Conservation (phyloP, 441 rosid genomes). For the Daphne laureola region DNA sequence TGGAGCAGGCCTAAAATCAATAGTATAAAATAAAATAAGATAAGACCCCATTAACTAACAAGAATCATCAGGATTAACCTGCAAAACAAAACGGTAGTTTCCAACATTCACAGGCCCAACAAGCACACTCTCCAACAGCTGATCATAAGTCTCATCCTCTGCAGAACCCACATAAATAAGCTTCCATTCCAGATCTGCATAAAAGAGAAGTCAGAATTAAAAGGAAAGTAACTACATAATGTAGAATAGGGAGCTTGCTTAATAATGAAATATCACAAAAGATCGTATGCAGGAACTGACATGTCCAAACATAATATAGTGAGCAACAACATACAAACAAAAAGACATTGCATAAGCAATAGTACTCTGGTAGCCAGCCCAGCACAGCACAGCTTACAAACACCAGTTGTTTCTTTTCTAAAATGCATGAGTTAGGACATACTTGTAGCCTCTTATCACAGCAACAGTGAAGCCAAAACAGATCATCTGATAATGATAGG, state of each 20-base stretch:
- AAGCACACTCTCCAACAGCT: conserved; percentile 62
- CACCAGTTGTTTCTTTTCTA: too few species aligned
- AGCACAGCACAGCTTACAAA: too few species aligned
- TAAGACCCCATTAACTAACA: too few species aligned
- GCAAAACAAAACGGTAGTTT: conserved; percentile 50
- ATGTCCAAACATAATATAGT: too few species aligned
- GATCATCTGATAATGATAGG: too few species aligned
- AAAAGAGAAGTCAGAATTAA: not conserved
- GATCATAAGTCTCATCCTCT: conserved; percentile 73
- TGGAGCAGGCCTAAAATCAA: conserved; percentile 3
- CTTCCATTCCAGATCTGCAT: conserved; percentile 70
- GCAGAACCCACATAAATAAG: conserved; percentile 79
- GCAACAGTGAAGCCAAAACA: too few species aligned
- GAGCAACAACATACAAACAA: too few species aligned
- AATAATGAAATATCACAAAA: not conserved
- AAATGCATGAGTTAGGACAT: too few species aligned
- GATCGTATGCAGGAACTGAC: not conserved
- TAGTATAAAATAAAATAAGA: not conserved
- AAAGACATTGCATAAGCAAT: too few species aligned
- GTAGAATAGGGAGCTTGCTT: not conserved
- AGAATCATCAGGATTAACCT: conserved; percentile 19
- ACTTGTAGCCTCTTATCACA: too few species aligned
- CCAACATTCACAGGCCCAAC: conserved; percentile 81
- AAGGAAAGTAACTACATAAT: not conserved
- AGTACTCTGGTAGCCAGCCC: too few species aligned